Evolutionary conservation across 2,329 filamentous ascomycete genomes (phyloP).

Genomic region (Mycocentrospora acerina): DNA sequence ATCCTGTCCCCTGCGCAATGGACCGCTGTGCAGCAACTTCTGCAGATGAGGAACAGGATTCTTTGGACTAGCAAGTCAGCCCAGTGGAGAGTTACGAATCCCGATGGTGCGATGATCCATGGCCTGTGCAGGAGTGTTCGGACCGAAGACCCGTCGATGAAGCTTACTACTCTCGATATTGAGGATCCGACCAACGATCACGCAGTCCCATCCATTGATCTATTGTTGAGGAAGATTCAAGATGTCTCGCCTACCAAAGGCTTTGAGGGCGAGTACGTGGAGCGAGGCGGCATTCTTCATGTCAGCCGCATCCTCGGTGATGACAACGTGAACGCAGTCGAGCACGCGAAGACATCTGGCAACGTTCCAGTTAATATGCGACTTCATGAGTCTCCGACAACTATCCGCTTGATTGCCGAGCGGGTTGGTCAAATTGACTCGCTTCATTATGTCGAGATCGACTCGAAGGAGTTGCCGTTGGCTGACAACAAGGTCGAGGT

Average conservation of each 20-base stretch:
- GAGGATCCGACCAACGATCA: not conserved
- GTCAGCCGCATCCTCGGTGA: conserved; percentile 7
- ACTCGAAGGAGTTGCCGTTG: conserved; percentile 2
- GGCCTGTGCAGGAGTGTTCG: not conserved
- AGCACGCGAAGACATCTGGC: conserved; percentile 1
- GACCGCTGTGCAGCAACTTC: not conserved
- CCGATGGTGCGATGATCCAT: not conserved
- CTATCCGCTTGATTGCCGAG: conserved; percentile 7
- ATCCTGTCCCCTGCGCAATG: too few relatives aligned
- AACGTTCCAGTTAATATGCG: not conserved
- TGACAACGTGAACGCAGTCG: conserved; percentile 2
- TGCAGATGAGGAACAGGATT: too few relatives aligned
- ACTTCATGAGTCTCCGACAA: not conserved
- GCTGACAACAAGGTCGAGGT: conserved; percentile 27
- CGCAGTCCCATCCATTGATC: conserved; percentile 1
- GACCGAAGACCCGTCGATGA: not conserved
- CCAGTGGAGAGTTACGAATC: not conserved
- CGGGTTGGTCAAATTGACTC: conserved; percentile 11
- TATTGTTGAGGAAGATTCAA: not conserved
- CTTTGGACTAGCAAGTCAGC: too few relatives aligned
- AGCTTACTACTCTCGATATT: conserved; percentile 1
- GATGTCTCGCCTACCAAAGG: not conserved
- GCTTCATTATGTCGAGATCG: conserved; percentile 7
- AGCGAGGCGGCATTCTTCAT: conserved; percentile 5
- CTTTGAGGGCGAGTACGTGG: conserved; percentile 8